phyloP scores from a whole-genome alignment of 1,139 yeast genomes.

The Hemisphaericaspora subhashii region DNA sequence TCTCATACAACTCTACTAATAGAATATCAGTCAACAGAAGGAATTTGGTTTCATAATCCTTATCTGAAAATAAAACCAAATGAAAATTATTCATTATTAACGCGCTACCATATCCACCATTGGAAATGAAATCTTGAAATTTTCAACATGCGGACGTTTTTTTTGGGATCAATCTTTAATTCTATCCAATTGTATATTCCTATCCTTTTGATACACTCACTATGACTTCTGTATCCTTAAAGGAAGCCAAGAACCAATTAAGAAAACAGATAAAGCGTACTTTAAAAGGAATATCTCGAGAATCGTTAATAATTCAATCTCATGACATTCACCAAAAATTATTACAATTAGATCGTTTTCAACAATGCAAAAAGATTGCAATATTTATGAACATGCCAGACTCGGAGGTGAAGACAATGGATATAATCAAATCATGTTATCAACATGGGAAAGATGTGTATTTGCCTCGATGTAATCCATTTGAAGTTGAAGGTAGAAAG shows the following conservation, averaged over 20 bases:
- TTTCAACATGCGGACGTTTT: no score
- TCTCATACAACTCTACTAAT: no score
- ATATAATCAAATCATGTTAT: conserved; percentile 52
- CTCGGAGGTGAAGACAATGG: conserved; percentile 58
- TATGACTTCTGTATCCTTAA: conserved; percentile 9
- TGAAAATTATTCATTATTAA: no score
- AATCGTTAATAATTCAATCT: conserved; percentile 22
- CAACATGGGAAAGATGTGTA: conserved; percentile 43
- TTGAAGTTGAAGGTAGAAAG: conserved; percentile 24
- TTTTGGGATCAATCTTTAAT: no score
- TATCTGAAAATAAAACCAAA: no score
- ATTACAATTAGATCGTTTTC: conserved; percentile 36
- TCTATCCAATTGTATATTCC: no score
- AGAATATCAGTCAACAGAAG: no score
- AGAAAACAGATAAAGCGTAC: conserved; percentile 20
- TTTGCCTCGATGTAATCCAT: conserved; percentile 48
- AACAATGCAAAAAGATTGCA: conserved; percentile 51
- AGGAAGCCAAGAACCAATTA: conserved; percentile 18
- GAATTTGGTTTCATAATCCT: no score
- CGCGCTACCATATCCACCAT: no score
- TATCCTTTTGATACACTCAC: no score
- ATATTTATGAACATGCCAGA: conserved; percentile 67
- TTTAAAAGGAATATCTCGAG: conserved; percentile 16
- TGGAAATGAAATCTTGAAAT: no score
- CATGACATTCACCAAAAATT: conserved; percentile 27